A percentile compares a stretch with the other conserved stretches of the same genome.
These are phyloP conservation scores for Globisporangium nodosum DNA, from an alignment of 352 stramenopile genomes.

Conservation along the genomic window DNA sequence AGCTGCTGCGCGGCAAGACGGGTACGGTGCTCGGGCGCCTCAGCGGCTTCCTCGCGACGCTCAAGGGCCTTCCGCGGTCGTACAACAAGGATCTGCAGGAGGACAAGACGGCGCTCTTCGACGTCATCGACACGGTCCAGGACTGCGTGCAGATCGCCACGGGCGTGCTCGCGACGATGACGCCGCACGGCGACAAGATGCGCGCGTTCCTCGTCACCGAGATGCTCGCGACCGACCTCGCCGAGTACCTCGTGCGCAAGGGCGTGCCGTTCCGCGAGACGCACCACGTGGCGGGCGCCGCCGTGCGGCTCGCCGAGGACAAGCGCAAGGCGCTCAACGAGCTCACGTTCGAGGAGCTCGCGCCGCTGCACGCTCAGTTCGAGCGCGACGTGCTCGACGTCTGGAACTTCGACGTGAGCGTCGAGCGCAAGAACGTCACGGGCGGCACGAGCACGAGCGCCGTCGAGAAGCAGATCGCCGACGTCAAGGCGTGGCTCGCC, in stretches of 20 bases:
- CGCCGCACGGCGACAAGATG: constrained; percentile 92
- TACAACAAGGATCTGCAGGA: constrained; percentile 99
- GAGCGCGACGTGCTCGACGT: constrained; percentile 85
- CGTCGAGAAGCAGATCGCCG: constrained; percentile 74
- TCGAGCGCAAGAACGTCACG: constrained; percentile 89
- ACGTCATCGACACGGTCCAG: constrained; percentile 95
- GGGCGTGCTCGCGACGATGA: constrained; percentile 96
- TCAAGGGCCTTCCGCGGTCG: constrained; percentile 95
- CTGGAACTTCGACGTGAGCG: constrained; percentile 89
- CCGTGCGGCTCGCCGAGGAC: constrained; percentile 91
- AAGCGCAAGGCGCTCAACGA: constrained; percentile 74
- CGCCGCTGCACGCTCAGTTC: constrained; percentile 85
- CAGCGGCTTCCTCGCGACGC: constrained; percentile 94
- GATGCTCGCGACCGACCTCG: constrained; percentile 99
- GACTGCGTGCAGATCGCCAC: constrained; percentile 96
- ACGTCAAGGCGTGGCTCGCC: constrained; percentile 69
- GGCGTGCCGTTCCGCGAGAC: constrained; percentile 99
- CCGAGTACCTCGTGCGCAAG: constrained; percentile 98
- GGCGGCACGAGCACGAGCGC: constrained; percentile 78
- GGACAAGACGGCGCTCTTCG: constrained; percentile 98
- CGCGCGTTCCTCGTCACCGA: constrained; percentile 94
- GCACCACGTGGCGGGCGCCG: constrained; percentile 97
- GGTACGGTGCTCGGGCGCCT: constrained; percentile 93
- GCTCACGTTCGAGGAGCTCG: constrained; percentile 90
- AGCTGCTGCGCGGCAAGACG: constrained; percentile 97